phyloP scores from a whole-genome alignment of 306 rosid genomes.

The Cucurbita maxima region DNA sequence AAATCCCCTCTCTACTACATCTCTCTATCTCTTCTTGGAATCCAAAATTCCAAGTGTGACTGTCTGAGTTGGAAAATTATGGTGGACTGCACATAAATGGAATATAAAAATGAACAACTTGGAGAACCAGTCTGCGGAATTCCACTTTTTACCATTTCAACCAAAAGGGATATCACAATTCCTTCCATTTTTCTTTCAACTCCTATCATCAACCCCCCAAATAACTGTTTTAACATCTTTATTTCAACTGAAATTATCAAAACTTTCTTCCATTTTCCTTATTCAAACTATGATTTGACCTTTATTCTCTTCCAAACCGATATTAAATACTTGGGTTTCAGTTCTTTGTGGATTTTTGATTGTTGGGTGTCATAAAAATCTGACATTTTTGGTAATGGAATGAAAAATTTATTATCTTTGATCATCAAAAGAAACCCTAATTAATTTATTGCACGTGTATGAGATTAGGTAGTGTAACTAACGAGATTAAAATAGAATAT shows the following conservation, averaged over 20 bases:
- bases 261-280: neutral
- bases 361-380: neutral
- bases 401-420: neutral
- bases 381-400: neutral
- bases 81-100: conserved; percentile 20
- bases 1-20: neutral
- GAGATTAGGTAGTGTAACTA: neutral
- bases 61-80: conserved; percentile 21
- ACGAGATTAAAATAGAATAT: neutral
- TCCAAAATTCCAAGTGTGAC: conserved; percentile 8
- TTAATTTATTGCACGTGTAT: neutral
- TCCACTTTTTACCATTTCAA: conserved; percentile 21
- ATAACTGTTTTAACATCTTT: neutral
- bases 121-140: conserved; percentile 23
- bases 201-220: conserved; percentile 22
- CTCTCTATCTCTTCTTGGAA: conserved; percentile 1
- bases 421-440: neutral
- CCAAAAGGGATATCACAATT: conserved; percentile 32
- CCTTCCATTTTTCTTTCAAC: neutral
- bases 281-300: neutral
- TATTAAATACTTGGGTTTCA: neutral
- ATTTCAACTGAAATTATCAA: too few species aligned
- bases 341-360: neutral
- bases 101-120: conserved; percentile 31
- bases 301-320: neutral